A percentile compares a stretch with the other conserved stretches of the same genome.
phyloP scores from a whole-genome alignment of 2,329 filamentous ascomycete genomes.

The Cladophialophora immunda region DNA sequence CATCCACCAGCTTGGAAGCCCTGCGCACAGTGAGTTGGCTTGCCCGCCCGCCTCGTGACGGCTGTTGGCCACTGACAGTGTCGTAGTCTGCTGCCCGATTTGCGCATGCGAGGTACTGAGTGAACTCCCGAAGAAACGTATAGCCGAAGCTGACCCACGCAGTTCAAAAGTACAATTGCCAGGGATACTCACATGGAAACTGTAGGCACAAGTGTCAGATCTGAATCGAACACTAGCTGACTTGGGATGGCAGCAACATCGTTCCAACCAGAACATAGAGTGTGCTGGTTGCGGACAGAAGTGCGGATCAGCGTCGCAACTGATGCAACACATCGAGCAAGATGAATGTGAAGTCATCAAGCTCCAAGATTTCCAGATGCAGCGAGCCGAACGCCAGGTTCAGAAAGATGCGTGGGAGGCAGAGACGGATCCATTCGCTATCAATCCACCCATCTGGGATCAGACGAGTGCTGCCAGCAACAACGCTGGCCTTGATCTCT shows the following conservation, averaged over 20 bases:
- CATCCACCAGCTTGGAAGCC: constrained; percentile 58
- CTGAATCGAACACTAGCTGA: constrained; percentile 11
- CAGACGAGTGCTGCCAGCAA: constrained; percentile 10
- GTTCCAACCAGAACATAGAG: constrained; percentile 57
- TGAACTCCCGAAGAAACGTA: neutral
- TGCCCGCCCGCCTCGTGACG: neutral
- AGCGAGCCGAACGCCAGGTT: constrained; percentile 61
- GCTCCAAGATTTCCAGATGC: constrained; percentile 54
- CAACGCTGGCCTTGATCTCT: constrained; percentile 6
- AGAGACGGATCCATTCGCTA: constrained; percentile 15
- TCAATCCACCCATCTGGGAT: constrained; percentile 5
- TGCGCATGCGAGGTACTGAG: constrained; percentile 58
- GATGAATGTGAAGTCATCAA: constrained; percentile 58
- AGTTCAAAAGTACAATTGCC: constrained; percentile 62
- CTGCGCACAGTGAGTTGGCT: constrained; percentile 50
- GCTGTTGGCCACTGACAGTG: constrained; percentile 10
- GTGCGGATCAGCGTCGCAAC: constrained; percentile 58
- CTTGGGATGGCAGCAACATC: constrained; percentile 45
- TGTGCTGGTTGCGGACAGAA: constrained; percentile 58
- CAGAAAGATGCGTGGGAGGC: constrained; percentile 47
- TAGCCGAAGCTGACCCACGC: constrained; percentile 12
- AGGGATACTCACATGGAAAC: constrained; percentile 61
- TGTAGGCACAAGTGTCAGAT: constrained; percentile 48
- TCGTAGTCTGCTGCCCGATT: constrained; percentile 60
- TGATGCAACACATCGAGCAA: constrained; percentile 65